Percentiles rank a stretch among this genome's conserved stretches.
Conservation (phyloP, 2,329 filamentous ascomycete species). For the Cercospora sesami region DNA sequence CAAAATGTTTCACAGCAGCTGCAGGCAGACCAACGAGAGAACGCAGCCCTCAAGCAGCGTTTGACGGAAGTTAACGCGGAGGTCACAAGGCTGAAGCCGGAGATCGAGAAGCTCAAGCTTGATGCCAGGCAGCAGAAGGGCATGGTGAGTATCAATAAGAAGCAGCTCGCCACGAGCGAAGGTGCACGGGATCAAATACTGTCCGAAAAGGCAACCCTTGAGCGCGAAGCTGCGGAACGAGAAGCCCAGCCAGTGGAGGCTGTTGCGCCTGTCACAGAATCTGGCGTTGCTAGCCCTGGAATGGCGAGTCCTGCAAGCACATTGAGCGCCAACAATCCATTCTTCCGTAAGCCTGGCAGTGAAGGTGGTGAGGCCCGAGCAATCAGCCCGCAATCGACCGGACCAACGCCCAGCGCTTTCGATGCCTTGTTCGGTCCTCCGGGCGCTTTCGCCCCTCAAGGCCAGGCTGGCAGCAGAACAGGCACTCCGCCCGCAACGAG, state of each 20-base stretch:
- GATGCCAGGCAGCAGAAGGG: slow-evolving; percentile 95
- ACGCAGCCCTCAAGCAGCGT: slow-evolving; percentile 78
- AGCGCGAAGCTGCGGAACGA: slow-evolving; percentile 50
- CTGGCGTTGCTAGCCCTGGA: slow-evolving; percentile 7
- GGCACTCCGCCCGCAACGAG: slow-evolving; percentile 38
- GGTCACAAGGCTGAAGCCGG: slow-evolving; percentile 78
- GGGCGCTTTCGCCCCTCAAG: slow-evolving; percentile 43
- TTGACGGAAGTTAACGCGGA: slow-evolving; percentile 82
- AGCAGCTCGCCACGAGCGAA: slow-evolving; percentile 88
- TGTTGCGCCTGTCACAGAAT: slow-evolving; percentile 18
- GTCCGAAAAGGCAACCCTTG: slow-evolving; percentile 70
- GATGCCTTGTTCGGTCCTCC: slow-evolving; percentile 43
- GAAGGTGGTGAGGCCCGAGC: slow-evolving; percentile 29
- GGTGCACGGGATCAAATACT: slow-evolving; percentile 85
- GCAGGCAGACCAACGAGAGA: slow-evolving; percentile 86
- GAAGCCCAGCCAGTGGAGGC: slow-evolving; percentile 26
- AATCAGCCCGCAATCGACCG: slow-evolving; percentile 30
- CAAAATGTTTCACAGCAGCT: slow-evolving; percentile 71
- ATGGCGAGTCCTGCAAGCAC: slow-evolving; percentile 31
- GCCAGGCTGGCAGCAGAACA: slow-evolving; percentile 30
- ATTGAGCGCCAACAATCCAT: slow-evolving; percentile 76
- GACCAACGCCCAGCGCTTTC: slow-evolving; percentile 40
- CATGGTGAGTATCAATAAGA: slow-evolving; percentile 96
- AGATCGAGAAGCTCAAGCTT: slow-evolving; percentile 88
- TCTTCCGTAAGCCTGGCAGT: slow-evolving; percentile 67